A percentile compares a stretch with the other conserved stretches of the same genome.
These are phyloP conservation scores for Russula sp. DNA, from an alignment of 768 basidiomycete species.

Conservation along the genomic window DNA sequence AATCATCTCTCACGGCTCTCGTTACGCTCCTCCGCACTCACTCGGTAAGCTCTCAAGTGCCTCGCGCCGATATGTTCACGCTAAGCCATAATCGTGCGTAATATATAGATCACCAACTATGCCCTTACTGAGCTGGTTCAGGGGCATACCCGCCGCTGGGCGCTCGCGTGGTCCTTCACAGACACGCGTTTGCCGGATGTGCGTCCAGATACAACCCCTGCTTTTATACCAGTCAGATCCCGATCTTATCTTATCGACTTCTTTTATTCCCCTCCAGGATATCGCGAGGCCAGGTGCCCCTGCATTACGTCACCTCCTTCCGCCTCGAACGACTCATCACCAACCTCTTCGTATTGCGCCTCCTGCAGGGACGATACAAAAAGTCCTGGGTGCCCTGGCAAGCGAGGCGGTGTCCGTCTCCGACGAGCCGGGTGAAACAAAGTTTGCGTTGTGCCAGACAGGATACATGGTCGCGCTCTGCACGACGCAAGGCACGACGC, in stretches of 20 bases:
- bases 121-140: slow-evolving; percentile 80
- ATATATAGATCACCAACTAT: slow-evolving; percentile 83
- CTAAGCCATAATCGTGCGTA: not conserved
- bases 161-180: slow-evolving; percentile 79
- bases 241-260: slow-evolving; percentile 38
- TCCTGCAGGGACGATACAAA: slow-evolving; percentile 32
- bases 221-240: not conserved
- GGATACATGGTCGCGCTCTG: slow-evolving; percentile 71
- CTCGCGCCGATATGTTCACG: not conserved
- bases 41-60: slow-evolving; percentile 38
- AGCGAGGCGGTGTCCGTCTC: slow-evolving; percentile 30
- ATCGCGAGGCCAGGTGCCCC: slow-evolving; percentile 42
- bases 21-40: slow-evolving; percentile 51
- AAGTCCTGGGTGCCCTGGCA: slow-evolving; percentile 39
- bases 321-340: slow-evolving; percentile 53
- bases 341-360: slow-evolving; percentile 38
- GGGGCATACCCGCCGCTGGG: slow-evolving; percentile 91
- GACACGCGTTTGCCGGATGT: slow-evolving; percentile 74
- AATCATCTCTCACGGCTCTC: slow-evolving; percentile 65
- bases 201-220: slow-evolving; percentile 35
- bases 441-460: slow-evolving; percentile 25
- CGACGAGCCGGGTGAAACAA: slow-evolving; percentile 1
- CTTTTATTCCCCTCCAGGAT: slow-evolving; percentile 35
- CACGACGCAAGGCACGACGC: slow-evolving; percentile 44
- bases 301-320: slow-evolving; percentile 52